Conservation (phyloP, 768 basidiomycete genomes). For the Psilocybe tampanensis region DNA sequence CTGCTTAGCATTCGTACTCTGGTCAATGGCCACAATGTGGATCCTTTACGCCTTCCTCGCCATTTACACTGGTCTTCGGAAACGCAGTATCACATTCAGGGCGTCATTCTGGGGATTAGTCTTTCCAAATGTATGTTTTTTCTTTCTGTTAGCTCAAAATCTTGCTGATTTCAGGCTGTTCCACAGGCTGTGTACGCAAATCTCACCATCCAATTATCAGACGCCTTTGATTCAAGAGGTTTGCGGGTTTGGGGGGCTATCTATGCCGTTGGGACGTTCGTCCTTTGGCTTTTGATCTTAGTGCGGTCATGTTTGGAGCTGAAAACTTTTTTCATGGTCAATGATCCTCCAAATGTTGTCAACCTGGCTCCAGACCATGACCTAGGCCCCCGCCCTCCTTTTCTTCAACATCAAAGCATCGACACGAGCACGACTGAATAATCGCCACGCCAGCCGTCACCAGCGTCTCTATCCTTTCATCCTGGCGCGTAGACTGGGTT, state of each 20-base stretch:
- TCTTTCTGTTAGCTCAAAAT: neutral
- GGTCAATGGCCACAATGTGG: constrained; percentile 69
- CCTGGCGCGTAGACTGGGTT: too few species aligned
- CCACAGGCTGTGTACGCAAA: constrained; percentile 59
- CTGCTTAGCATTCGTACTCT: constrained; percentile 53
- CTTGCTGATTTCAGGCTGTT: neutral
- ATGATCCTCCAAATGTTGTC: neutral
- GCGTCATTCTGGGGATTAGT: constrained; percentile 69
- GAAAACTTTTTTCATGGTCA: constrained; percentile 16
- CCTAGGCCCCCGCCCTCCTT: neutral
- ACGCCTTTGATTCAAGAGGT: constrained; percentile 51
- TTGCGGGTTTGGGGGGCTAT: constrained; percentile 62
- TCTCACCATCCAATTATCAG: constrained; percentile 55
- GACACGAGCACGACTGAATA: constrained; percentile 3
- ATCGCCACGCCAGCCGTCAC: neutral
- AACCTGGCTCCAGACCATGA: constrained; percentile 6
- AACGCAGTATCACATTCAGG: constrained; percentile 48
- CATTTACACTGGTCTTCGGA: constrained; percentile 43
- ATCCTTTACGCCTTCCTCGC: constrained; percentile 56
- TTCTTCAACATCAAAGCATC: neutral
- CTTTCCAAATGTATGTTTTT: constrained; percentile 59
- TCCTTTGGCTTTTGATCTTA: constrained; percentile 56
- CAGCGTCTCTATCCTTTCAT: too few species aligned
- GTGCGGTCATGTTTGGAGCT: constrained; percentile 39
- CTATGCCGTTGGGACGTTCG: constrained; percentile 50